These are phyloP conservation scores for Neurospora cerealis DNA, from an alignment of 495 filamentous ascomycete species.

Conservation along the genomic window DNA sequence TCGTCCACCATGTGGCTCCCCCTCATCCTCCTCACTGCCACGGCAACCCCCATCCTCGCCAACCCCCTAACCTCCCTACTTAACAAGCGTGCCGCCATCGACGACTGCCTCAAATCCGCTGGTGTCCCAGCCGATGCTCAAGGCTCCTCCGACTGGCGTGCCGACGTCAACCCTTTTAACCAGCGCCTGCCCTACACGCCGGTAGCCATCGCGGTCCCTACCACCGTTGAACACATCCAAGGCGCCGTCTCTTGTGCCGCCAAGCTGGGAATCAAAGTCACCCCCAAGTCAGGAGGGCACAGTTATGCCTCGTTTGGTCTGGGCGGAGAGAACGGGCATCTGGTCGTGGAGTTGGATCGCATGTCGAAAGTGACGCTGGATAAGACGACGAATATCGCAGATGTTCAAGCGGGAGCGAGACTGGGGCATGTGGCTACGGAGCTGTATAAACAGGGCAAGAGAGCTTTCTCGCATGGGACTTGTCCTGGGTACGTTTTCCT, in stretches of 20 bases:
- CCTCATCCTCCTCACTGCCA: conserved; percentile 3
- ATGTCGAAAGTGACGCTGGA: conserved; percentile 34
- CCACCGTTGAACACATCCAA: conserved; percentile 30
- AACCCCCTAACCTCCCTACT: conserved; percentile 8
- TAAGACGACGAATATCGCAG: conserved; percentile 28
- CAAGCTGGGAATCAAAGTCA: conserved; percentile 32
- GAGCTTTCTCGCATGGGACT: conserved; percentile 36
- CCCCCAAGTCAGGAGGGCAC: conserved; percentile 35
- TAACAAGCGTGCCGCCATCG: conserved; percentile 23
- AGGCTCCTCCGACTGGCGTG: conserved; percentile 28
- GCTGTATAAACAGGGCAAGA: conserved; percentile 29
- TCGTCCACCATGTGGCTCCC: conserved; percentile 10
- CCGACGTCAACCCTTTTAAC: conserved; percentile 32
- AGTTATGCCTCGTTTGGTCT: conserved; percentile 38
- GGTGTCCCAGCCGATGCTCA: conserved; percentile 21
- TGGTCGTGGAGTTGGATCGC: conserved; percentile 34
- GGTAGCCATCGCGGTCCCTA: conserved; percentile 32
- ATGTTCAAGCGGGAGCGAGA: conserved; percentile 28
- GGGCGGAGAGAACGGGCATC: conserved; percentile 37
- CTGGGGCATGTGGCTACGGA: conserved; percentile 31
- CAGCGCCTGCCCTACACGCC: conserved; percentile 28
- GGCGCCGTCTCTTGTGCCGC: conserved; percentile 32
- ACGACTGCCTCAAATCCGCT: conserved; percentile 30
- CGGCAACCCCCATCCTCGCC: conserved; percentile 8
- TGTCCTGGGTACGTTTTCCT: conserved; percentile 28